Percentiles rank a stretch among this genome's conserved stretches.
These are phyloP conservation scores for Cladophialophora chaetospira DNA, from an alignment of 2,329 filamentous ascomycete species.

Conservation along the genomic window DNA sequence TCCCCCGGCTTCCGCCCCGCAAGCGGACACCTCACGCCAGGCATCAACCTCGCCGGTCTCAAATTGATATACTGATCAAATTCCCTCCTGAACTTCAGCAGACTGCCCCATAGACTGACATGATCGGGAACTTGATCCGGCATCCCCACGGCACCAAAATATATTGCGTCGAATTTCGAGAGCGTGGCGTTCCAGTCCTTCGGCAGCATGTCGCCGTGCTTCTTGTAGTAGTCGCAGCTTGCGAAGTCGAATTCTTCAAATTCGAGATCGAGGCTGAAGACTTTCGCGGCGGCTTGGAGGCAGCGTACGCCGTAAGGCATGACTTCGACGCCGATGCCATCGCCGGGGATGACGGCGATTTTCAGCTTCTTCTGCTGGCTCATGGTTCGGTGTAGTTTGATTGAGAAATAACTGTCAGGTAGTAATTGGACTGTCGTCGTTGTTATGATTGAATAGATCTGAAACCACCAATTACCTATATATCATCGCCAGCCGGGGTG, in stretches of 20 bases:
- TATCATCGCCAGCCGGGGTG: background rate
- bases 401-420: too few species aligned
- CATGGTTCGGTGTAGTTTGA: too few species aligned
- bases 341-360: slow-evolving; percentile 63
- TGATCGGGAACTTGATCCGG: slow-evolving; percentile 52
- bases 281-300: slow-evolving; percentile 28
- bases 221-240: slow-evolving; percentile 47
- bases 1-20: slow-evolving; percentile 50
- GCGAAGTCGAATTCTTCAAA: slow-evolving; percentile 56
- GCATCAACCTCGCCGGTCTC: slow-evolving; percentile 55
- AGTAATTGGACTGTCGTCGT: too few species aligned
- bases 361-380: slow-evolving; percentile 8
- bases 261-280: slow-evolving; percentile 41
- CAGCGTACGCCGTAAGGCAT: slow-evolving; percentile 50
- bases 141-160: slow-evolving; percentile 61
- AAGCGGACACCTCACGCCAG: slow-evolving; percentile 54
- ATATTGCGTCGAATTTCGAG: slow-evolving; percentile 56
- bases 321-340: slow-evolving; percentile 67
- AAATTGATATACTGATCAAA: slow-evolving; percentile 62
- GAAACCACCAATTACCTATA: too few species aligned
- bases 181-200: slow-evolving; percentile 54
- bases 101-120: slow-evolving; percentile 58
- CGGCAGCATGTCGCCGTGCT: slow-evolving; percentile 57
- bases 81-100: slow-evolving; percentile 58
- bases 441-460: too few species aligned